Evolutionary conservation across 176 grass and related monocot genomes (phyloP).

Genomic region (Pharus latifolius): DNA sequence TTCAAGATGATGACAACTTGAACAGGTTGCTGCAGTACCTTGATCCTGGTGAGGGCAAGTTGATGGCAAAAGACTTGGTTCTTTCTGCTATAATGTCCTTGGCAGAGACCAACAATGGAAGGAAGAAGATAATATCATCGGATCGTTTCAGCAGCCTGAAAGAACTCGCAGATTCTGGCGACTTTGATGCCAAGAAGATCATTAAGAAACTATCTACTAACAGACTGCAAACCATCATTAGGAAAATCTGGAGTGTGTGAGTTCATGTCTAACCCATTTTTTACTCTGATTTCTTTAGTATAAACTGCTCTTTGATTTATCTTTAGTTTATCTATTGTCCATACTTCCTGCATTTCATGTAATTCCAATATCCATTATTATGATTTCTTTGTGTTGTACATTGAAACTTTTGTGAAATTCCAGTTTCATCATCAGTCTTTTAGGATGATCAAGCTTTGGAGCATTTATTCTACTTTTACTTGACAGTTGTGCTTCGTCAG

Average conservation of each 20-base stretch:
- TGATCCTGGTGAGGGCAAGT: conserved; percentile 44
- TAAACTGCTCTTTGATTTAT: conserved; percentile 22
- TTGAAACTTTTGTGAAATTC: conserved; percentile 19
- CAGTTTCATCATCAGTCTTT: neutral
- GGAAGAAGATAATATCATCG: conserved; percentile 77
- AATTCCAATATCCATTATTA: neutral
- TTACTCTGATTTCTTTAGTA: neutral
- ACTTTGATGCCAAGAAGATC: conserved; percentile 58
- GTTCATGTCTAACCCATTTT: conserved; percentile 6
- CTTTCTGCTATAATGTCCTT: conserved; percentile 50
- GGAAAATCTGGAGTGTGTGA: conserved; percentile 76
- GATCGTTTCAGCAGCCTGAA: conserved; percentile 50
- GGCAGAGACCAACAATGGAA: conserved; percentile 52
- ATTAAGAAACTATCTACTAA: conserved; percentile 70
- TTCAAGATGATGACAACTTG: conserved; percentile 54
- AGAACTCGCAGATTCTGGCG: conserved; percentile 48
- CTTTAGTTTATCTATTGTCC: conserved; percentile 1
- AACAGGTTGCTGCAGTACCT: conserved; percentile 59
- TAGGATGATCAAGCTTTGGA: neutral
- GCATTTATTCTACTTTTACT: neutral
- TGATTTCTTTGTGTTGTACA: conserved; percentile 23
- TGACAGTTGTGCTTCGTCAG: neutral
- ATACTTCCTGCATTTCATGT: conserved; percentile 14
- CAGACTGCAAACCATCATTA: conserved; percentile 56
- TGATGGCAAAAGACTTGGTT: conserved; percentile 39